Conservation (phyloP, 2,329 filamentous ascomycete genomes). For the Penicillium sp. region DNA sequence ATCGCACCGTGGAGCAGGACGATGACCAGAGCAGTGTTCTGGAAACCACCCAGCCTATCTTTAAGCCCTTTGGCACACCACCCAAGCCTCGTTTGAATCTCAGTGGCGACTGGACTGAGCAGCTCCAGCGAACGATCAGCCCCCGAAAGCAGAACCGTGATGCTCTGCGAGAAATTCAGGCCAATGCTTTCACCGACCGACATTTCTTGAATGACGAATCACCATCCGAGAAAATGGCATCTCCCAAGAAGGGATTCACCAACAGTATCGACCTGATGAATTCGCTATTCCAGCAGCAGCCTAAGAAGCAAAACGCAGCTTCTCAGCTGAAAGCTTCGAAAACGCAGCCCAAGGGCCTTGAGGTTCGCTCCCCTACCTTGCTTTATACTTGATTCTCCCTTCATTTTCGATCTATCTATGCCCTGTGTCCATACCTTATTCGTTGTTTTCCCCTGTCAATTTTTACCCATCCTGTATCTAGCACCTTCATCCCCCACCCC, state of each 20-base stretch:
- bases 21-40: slow-evolving; percentile 55
- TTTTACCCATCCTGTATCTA: slow-evolving; percentile 22
- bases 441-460: slow-evolving; percentile 1
- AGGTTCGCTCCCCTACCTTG: slow-evolving; percentile 72
- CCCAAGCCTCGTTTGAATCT: slow-evolving; percentile 55
- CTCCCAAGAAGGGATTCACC: slow-evolving; percentile 65
- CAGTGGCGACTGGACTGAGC: slow-evolving; percentile 88
- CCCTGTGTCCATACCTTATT: neutral
- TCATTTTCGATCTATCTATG: slow-evolving; percentile 45
- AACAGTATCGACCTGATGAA: slow-evolving; percentile 97
- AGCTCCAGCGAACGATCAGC: slow-evolving; percentile 90
- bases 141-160: slow-evolving; percentile 87
- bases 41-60: slow-evolving; percentile 42
- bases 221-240: slow-evolving; percentile 24
- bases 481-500: slow-evolving; percentile 5
- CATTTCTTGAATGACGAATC: slow-evolving; percentile 37
- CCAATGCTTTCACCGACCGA: slow-evolving; percentile 56
- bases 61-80: slow-evolving; percentile 49
- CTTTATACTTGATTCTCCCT: slow-evolving; percentile 27
- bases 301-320: slow-evolving; percentile 39
- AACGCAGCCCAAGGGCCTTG: slow-evolving; percentile 67
- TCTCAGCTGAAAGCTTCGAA: slow-evolving; percentile 57
- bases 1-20: slow-evolving; percentile 75
- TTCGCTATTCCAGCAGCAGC: slow-evolving; percentile 76
- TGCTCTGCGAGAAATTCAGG: slow-evolving; percentile 67